Evolutionary conservation across 768 basidiomycete species (phyloP), one percentile per base, ranked within the genome.

Genomic region (Xerocomellus intermedius): DNA sequence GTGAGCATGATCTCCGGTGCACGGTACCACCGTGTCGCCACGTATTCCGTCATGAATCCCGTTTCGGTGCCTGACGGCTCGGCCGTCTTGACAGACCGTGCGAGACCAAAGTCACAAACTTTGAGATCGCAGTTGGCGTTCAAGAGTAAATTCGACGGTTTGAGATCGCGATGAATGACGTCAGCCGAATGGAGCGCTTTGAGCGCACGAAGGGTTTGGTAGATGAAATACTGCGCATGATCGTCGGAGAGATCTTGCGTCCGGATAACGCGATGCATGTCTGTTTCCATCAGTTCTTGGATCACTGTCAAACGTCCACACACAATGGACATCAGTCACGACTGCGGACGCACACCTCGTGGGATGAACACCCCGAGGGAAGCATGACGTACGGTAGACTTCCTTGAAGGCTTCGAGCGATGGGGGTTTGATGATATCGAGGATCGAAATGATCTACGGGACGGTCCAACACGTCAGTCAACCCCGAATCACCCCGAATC

Each of bases 1-100:
- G 94, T 97, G 48, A 99, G 80, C 97, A 99, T 99, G 75, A 99
- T 95, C 71, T 99, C 97, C 0, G 97, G 97, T 0, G 97, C 97
- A 36, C 97, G 86, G 68, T 98, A 99, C 97, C 97, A 99, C 63
- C 97, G 80, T 24, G 97, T 98, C 2, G 97, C 96, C 46, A 99
- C 97, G 66, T 95, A 96, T 84, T 94, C 91, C 2, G 93, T 96
- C 93, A 95, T 94, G 76, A 94, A 94, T 6, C 86, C 86, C 7
- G 82, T 90, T 63, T 91, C 89, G 8, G 88, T 91, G 22, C 89
- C 90, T 14, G 86, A 87, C 0, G 89, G 87, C 69, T 91, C 89
- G 5, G 90, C 89, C 5, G 90, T 91, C 73, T 82, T 89, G 39
- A 91, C 89, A 10, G 88, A 90, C n/a, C 94, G 82, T 2, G 94